phyloP scores from a whole-genome alignment of 2,329 filamentous ascomycete genomes.

The Thermoascus crustaceus region DNA sequence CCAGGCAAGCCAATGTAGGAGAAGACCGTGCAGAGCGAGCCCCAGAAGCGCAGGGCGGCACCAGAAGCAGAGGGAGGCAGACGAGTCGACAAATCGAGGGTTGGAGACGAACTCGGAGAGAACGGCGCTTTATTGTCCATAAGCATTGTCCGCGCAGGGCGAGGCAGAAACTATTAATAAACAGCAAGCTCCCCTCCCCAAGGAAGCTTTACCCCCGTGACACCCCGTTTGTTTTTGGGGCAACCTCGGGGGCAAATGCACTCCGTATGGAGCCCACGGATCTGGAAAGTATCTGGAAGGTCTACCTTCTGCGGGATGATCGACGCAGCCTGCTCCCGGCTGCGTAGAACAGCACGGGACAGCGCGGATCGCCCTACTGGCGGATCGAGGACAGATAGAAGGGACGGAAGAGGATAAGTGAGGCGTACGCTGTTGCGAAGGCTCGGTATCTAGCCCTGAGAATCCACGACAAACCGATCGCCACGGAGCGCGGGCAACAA shows the following conservation, averaged over 20 bases:
- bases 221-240: no score
- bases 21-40: slow-evolving; percentile 9
- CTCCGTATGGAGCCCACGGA: not conserved
- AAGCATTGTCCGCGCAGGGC: not conserved
- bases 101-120: slow-evolving; percentile 1
- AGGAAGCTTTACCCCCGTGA: no score
- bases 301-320: not conserved
- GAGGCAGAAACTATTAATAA: not conserved
- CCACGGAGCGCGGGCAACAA: slow-evolving; percentile 1
- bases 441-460: slow-evolving; percentile 1
- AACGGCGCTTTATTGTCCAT: slow-evolving; percentile 4
- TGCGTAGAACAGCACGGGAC: slow-evolving; percentile 14
- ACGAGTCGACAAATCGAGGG: not conserved
- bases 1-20: no score
- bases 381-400: slow-evolving; percentile 11
- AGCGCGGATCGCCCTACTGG: slow-evolving; percentile 14
- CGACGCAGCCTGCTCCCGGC: not conserved
- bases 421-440: slow-evolving; percentile 3
- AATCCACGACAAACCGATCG: slow-evolving; percentile 4
- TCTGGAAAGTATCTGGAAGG: not conserved
- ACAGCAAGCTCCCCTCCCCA: not conserved
- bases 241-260: not conserved
- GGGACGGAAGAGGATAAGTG: slow-evolving; percentile 5
- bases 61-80: slow-evolving; percentile 1
- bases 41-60: slow-evolving; percentile 11